Conservation (phyloP, 2,329 filamentous ascomycete genomes). For the Torrubiella hemipterigena region DNA sequence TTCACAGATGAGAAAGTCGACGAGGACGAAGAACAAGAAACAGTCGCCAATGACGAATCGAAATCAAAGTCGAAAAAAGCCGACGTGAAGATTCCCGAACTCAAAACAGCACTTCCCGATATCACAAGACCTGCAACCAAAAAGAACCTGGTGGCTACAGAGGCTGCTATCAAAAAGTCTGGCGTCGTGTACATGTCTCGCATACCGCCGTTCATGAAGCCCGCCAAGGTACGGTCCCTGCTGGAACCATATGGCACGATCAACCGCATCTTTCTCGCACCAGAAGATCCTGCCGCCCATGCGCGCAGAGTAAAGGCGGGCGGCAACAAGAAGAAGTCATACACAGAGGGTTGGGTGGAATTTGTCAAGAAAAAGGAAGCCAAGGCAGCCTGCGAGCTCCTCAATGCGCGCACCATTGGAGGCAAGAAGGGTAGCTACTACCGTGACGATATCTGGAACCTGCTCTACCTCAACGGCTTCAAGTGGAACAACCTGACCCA, state of each 20-base stretch:
- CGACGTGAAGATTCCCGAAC: constrained; percentile 19
- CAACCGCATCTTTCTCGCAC: constrained; percentile 68
- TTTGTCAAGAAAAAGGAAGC: constrained; percentile 66
- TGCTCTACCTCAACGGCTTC: constrained; percentile 71
- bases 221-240: constrained; percentile 61
- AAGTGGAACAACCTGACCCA: constrained; percentile 69
- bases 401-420: constrained; percentile 69
- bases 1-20: constrained; percentile 11
- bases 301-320: constrained; percentile 56
- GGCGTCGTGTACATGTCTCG: constrained; percentile 77
- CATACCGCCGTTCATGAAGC: constrained; percentile 83
- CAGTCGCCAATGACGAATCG: constrained; percentile 10
- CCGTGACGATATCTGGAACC: constrained; percentile 77
- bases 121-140: constrained; percentile 45
- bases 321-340: constrained; percentile 75
- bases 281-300: constrained; percentile 58
- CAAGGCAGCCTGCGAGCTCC: constrained; percentile 60
- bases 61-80: constrained; percentile 13
- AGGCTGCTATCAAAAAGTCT: constrained; percentile 56
- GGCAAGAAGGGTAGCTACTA: constrained; percentile 78
- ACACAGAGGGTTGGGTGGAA: constrained; percentile 78
- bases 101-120: constrained; percentile 27
- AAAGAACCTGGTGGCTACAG: constrained; percentile 55
- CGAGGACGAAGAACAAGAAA: constrained; percentile 12
- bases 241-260: constrained; percentile 64